Evolutionary conservation across 2,329 filamentous ascomycete genomes (phyloP), one percentile per base, ranked within the genome.

Genomic region (Xylariaceae sp.): DNA sequence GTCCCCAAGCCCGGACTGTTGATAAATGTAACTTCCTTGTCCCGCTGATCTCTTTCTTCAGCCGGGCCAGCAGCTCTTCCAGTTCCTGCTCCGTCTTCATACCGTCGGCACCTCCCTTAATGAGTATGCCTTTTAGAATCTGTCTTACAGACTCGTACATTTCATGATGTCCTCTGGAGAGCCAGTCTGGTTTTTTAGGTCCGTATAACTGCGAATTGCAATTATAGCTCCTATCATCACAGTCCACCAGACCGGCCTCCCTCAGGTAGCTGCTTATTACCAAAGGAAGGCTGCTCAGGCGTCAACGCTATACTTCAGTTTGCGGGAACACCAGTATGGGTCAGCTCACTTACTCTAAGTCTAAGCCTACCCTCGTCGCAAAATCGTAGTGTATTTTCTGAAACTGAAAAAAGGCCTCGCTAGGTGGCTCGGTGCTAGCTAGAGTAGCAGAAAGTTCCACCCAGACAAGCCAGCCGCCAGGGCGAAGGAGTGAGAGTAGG

Each of bases 391-490:
- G 42, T 9, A 48, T 9, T 36, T 53, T 41, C 33, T 53, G 41
- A 10, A 32, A 30, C 23, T 33, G 27, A 21, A 46, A 49, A 3
- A 42, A 6, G 4, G 37, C 51, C 18, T 55, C 30, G 18, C 46
- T 52, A 8, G 51, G 58, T 6, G 49, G 58, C 39, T 50, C 48
- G 6, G 36, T 23, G 10, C n/a, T 39, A 2, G 26, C 13, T 7
- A 46, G 15, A 15, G 20, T 1, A 8, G 40, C 9, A 16, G n/a
- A 18, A 8, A 24, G 4, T 15, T 48, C 53, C 4, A 20, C n/a
- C 44, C 55, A 58, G 41, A 58, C 50, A 20, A 58, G n/a, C 52
- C 55, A 58, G 27, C 55, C 55, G 3, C 58, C 55, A 4, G 58
- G 58, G 5, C 50, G 41, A 24, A 60, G 52, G 18, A 58, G 49